Evolutionary conservation across 202 grass and related monocot species (phyloP), one percentile per base, ranked within the genome.

Genomic region (Setaria italica): DNA sequence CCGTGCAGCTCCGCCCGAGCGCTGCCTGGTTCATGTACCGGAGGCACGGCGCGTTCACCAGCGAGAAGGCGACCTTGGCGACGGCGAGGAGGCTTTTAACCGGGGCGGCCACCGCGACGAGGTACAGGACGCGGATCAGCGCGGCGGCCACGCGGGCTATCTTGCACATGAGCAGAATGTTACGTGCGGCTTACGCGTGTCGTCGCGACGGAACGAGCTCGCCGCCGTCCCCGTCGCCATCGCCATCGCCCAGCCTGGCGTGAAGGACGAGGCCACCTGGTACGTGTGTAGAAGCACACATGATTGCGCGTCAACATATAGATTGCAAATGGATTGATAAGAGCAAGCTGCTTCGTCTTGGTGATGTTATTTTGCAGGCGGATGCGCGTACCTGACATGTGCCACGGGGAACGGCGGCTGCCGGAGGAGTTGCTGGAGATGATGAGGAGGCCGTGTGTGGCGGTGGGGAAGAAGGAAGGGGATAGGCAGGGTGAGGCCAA

Each of bases 151-250:
- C 5, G 34, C 77, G 53, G 43, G 37, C 34, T 13, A 74, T 34
- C 11, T 35, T 63, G 84, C 83, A 86, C 72, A 71, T 39, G 34
- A 82, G 53, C 19, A 86, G 72, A 84, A 50, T 12, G 25, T 9
- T n/a, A 35, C 25, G 6, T 42, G 62, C 41, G 12, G 65, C 71
- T 85, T 89, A 89, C 88, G 83, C 83, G 88, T 89, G 63, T 49
- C 83, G 83, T 4, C 78, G 79, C 13, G 88, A 58, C 10, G 46
- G 17, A 1, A 5, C 0, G 6, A 5, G 4, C 51, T 85, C 50
- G 67, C 15, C 53, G 9, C 33, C 39, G 39, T 41, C 39, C 5
- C 39, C 32, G 39, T 48, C 67, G 17, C 70, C n/a, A 5, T 62
- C 67, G 7, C 35, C 59, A 4, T 42, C 76, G 42, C 10, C 37